Conservation (phyloP, 2,329 filamentous ascomycete genomes). For the Mollisia scopiformis region DNA sequence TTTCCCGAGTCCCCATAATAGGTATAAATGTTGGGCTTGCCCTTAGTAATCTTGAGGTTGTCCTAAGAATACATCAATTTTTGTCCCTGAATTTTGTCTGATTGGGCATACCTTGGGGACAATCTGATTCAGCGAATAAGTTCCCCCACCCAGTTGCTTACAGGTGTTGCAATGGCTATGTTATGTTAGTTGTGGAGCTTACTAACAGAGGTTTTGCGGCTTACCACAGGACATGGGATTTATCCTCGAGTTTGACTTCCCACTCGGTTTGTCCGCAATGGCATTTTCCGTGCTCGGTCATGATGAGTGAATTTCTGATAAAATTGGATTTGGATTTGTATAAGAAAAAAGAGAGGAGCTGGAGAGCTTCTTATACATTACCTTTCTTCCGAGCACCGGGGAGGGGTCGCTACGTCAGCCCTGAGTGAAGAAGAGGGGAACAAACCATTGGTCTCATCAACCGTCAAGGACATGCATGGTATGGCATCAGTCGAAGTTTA, state of each 20-base stretch:
- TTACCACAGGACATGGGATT: conserved; percentile 44
- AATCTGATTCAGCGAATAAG: conserved; percentile 59
- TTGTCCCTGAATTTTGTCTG: not conserved
- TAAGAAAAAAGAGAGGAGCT: not conserved
- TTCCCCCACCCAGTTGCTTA: conserved; percentile 69
- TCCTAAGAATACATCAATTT: conserved; percentile 26
- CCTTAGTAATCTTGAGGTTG: conserved; percentile 54
- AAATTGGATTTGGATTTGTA: not conserved
- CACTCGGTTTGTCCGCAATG: conserved; percentile 58
- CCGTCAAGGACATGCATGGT: not conserved
- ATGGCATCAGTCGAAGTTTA: not conserved
- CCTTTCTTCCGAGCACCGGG: not conserved
- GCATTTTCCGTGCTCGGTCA: conserved; percentile 46
- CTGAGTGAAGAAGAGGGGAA: conserved; percentile 2
- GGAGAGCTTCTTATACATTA: not conserved
- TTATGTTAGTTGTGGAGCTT: conserved; percentile 3
- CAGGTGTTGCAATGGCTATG: conserved; percentile 57
- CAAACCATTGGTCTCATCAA: not conserved
- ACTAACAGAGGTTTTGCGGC: not conserved
- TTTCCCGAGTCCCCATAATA: conserved; percentile 58
- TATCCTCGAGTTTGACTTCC: conserved; percentile 50
- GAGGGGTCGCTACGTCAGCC: conserved; percentile 10
- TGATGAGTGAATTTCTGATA: conserved; percentile 8
- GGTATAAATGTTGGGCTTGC: conserved; percentile 52
- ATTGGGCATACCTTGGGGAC: conserved; percentile 5